Percentiles rank a stretch among this genome's conserved stretches.
phyloP scores from a whole-genome alignment of 1,139 yeast genomes.

The Yamadazyma kanchanaburiensis region DNA sequence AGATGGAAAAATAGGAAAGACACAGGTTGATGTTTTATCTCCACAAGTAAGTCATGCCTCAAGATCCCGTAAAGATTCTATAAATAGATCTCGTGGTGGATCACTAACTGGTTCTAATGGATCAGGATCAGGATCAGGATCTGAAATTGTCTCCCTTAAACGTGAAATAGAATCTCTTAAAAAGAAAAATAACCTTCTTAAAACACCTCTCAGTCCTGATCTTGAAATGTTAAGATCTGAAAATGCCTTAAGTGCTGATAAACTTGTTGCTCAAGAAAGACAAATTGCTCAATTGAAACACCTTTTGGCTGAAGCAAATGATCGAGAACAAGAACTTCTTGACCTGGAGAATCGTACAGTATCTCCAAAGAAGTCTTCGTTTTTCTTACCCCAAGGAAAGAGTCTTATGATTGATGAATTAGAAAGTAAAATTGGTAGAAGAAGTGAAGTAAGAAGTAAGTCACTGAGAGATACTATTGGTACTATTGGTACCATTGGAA shows the following conservation, averaged over 20 bases:
- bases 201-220: conserved; percentile 17
- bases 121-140: conserved; percentile 1
- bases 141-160: conserved; percentile 9
- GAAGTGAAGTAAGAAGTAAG: neutral
- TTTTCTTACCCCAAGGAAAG: conserved; percentile 7
- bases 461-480: neutral
- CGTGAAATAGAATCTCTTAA: conserved; percentile 20
- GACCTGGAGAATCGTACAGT: conserved; percentile 1
- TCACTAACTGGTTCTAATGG: no score
- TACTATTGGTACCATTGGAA: neutral
- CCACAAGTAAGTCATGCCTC: conserved; percentile 30
- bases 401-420: conserved; percentile 14
- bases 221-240: conserved; percentile 11
- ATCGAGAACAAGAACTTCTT: neutral
- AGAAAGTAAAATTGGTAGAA: conserved; percentile 8
- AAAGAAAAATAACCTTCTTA: conserved; percentile 22
- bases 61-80: conserved; percentile 28
- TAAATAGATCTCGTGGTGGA: no score
- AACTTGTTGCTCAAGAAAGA: conserved; percentile 24
- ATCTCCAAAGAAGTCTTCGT: conserved; percentile 8
- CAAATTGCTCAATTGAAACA: conserved; percentile 24
- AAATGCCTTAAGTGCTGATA: conserved; percentile 16
- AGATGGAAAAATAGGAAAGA: no score
- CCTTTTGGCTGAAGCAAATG: conserved; percentile 9
- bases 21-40: no score